Percentiles rank a stretch among this genome's conserved stretches.
Conservation (phyloP, 192 early-diverging fungal genomes). For the Gryganskiella cystojenkinii region DNA sequence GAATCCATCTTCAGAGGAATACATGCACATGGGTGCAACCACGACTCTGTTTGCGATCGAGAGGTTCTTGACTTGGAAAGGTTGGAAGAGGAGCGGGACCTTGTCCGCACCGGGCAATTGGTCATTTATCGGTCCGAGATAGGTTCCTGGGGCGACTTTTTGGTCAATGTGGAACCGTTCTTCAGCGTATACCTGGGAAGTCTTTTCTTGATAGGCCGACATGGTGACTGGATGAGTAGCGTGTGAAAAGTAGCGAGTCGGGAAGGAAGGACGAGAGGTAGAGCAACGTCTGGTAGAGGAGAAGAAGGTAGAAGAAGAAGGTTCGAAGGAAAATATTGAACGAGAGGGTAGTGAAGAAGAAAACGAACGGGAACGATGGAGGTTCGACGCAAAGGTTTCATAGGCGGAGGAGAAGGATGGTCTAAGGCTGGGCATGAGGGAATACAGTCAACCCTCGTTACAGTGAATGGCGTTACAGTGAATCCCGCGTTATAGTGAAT, state of each 20-base stretch:
- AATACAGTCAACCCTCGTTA: too few relatives aligned
- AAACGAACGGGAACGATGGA: not conserved
- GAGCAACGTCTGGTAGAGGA: not conserved
- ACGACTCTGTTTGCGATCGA: slow-evolving; percentile 82
- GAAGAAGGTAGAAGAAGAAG: not conserved
- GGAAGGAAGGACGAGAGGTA: not conserved
- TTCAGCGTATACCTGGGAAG: slow-evolving; percentile 1
- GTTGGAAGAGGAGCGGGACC: slow-evolving; percentile 66
- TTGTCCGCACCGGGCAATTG: slow-evolving; percentile 3
- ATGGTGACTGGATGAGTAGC: not conserved
- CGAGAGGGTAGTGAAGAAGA: not conserved
- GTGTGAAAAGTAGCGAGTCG: not conserved
- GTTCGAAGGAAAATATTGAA: not conserved
- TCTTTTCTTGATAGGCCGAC: not conserved
- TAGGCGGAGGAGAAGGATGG: too few relatives aligned
- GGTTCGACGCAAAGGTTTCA: too few relatives aligned
- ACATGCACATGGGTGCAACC: slow-evolving; percentile 90
- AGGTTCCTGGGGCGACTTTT: slow-evolving; percentile 15
- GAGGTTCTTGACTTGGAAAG: slow-evolving; percentile 71
- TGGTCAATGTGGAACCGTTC: slow-evolving; percentile 18
- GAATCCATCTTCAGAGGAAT: slow-evolving; percentile 69
- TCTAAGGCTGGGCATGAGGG: too few relatives aligned
- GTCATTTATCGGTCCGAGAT: slow-evolving; percentile 9
- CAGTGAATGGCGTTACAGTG: too few relatives aligned
- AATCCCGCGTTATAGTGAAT: too few relatives aligned